A percentile compares a stretch with the other conserved stretches of the same genome.
These are phyloP conservation scores for Trichoderma arundinaceum DNA, from an alignment of 2,329 filamentous ascomycete species.

Conservation along the genomic window DNA sequence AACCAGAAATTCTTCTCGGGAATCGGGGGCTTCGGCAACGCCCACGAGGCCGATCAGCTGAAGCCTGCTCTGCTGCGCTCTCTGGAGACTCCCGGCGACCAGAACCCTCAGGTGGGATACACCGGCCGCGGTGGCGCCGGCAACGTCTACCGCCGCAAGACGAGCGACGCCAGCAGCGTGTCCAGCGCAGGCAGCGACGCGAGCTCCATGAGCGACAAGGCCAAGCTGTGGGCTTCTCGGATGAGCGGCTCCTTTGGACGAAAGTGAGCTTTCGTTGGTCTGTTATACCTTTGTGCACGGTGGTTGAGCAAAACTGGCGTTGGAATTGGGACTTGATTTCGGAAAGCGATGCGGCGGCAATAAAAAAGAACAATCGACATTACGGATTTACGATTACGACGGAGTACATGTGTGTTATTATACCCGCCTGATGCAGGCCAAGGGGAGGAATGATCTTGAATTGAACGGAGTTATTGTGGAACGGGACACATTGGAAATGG, in stretches of 20 bases:
- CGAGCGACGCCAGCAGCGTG: conserved; percentile 42
- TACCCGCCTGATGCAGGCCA: conserved; percentile 5
- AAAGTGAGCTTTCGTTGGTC: conserved; percentile 33
- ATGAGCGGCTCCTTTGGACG: conserved; percentile 44
- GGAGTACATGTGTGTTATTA: neutral
- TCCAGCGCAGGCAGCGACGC: conserved; percentile 46
- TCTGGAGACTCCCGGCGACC: conserved; percentile 53
- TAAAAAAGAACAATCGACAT: neutral
- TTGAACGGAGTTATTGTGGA: neutral
- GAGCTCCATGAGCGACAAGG: conserved; percentile 45
- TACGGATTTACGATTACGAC: neutral
- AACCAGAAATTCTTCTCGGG: conserved; percentile 64
- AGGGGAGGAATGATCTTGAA: neutral
- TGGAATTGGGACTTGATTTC: neutral
- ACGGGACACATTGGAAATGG: too few species aligned
- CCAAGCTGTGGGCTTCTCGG: conserved; percentile 44
- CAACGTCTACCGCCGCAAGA: conserved; percentile 62
- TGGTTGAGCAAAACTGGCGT: neutral
- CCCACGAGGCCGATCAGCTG: conserved; percentile 51
- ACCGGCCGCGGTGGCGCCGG: conserved; percentile 71
- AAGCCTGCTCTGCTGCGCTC: conserved; percentile 44
- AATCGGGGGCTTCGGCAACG: conserved; percentile 71
- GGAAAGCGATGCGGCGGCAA: neutral
- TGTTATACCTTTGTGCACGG: too few species aligned
- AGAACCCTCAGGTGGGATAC: conserved; percentile 58